Evolutionary conservation across 345 rosid species (phyloP).

Genomic region (Eucalyptus viminalis): DNA sequence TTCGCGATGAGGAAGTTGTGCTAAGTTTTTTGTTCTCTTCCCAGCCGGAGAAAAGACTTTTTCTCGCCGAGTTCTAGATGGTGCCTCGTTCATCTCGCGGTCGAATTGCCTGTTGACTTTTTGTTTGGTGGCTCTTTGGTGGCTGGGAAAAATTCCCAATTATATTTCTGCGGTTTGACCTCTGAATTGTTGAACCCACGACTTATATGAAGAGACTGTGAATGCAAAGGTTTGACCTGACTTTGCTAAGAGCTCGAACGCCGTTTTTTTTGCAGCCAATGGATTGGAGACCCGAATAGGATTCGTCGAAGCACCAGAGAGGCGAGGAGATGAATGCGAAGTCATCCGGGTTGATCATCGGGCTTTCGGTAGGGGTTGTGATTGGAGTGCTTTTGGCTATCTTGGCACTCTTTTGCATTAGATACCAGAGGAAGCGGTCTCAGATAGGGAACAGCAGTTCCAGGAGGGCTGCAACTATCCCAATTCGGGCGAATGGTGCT

Average conservation of each 20-base stretch:
- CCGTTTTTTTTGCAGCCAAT: conserved; percentile 18
- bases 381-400: conserved; percentile 80
- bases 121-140: neutral
- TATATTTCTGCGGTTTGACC: neutral
- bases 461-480: conserved; percentile 58
- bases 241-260: neutral
- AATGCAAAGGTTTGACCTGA: neutral
- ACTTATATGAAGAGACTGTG: neutral
- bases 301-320: neutral
- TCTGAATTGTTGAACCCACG: neutral
- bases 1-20: neutral
- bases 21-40: neutral
- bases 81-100: neutral
- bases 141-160: neutral
- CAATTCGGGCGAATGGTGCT: conserved; percentile 73
- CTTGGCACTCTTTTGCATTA: conserved; percentile 37
- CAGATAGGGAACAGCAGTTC: conserved; percentile 93
- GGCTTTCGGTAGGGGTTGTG: conserved; percentile 86
- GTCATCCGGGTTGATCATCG: conserved; percentile 77
- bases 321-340: conserved; percentile 58
- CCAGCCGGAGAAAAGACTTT: neutral
- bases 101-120: neutral
- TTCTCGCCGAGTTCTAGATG: neutral
- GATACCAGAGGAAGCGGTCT: conserved; percentile 65
- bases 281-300: conserved; percentile 20